These are phyloP conservation scores for Vigna mungo DNA, from an alignment of 306 rosid species.

Conservation along the genomic window DNA sequence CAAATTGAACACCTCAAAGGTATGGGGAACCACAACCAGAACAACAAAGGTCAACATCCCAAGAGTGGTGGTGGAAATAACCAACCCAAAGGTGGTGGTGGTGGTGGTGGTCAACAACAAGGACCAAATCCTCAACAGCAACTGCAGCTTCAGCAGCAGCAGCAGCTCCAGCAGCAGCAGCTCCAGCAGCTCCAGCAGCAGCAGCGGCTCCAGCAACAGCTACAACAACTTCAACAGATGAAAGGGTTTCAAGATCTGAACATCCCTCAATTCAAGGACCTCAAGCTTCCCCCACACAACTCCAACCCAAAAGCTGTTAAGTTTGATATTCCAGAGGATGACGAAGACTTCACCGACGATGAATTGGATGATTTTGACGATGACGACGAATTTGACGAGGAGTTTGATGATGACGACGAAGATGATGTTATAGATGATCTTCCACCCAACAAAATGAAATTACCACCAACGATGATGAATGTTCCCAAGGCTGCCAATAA, in stretches of 20 bases:
- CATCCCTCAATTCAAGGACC: slow-evolving; percentile 32
- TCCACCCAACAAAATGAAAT: slow-evolving; percentile 60
- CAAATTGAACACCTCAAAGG: slow-evolving; percentile 61
- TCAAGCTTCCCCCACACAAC: slow-evolving; percentile 35
- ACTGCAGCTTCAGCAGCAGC: slow-evolving; percentile 36
- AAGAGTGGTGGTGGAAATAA: slow-evolving; percentile 54
- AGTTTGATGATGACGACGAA: slow-evolving; percentile 59
- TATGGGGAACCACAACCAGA: slow-evolving; percentile 40
- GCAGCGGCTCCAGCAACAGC: slow-evolving; percentile 46
- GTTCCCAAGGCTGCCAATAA: slow-evolving; percentile 56
- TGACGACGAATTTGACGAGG: slow-evolving; percentile 48
- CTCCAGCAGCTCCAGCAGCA: slow-evolving; percentile 45
- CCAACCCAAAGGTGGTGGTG: slow-evolving; percentile 53
- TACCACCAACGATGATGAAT: slow-evolving; percentile 40
- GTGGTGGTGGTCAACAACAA: slow-evolving; percentile 53
- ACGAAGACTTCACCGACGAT: slow-evolving; percentile 62
- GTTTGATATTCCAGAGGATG: slow-evolving; percentile 60
- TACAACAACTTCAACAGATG: slow-evolving; percentile 69
- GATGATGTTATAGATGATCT: slow-evolving; percentile 66
- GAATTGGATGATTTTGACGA: slow-evolving; percentile 53
- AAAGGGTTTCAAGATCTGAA: slow-evolving; percentile 80
- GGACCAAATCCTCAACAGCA: slow-evolving; percentile 54
- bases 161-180: slow-evolving; percentile 38
- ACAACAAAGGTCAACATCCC: slow-evolving; percentile 51
- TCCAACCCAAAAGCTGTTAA: slow-evolving; percentile 64